phyloP scores from a whole-genome alignment of 257 asterid genomes.

The Fraxinus excelsior region DNA sequence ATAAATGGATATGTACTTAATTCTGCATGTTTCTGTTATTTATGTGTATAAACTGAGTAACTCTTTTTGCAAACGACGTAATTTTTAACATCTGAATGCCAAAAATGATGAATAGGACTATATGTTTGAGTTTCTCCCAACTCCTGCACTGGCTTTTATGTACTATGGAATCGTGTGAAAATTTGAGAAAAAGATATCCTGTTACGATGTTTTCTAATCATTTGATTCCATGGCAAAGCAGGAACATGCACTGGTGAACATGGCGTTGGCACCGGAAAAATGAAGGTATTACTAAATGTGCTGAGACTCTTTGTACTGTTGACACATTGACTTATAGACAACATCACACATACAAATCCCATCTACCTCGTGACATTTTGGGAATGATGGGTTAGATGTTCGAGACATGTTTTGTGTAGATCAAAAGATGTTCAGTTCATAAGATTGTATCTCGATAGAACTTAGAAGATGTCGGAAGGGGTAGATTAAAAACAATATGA shows the following conservation, averaged over 20 bases:
- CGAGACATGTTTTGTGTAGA: background rate
- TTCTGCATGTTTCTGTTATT: background rate
- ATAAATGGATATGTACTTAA: background rate
- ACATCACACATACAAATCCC: background rate
- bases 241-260: constrained; percentile 99
- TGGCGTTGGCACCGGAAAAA: constrained; percentile 97
- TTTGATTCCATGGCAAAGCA: constrained; percentile 30
- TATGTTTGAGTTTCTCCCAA: background rate
- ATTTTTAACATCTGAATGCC: background rate
- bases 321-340: background rate
- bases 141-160: background rate
- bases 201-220: background rate
- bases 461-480: no score
- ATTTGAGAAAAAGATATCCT: background rate
- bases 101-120: background rate
- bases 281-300: constrained; percentile 62
- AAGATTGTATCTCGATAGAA: no score
- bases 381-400: background rate
- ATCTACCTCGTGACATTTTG: background rate
- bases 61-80: background rate
- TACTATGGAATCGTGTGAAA: background rate
- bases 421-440: no score
- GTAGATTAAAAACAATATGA: no score
- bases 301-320: background rate
- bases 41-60: background rate